A percentile compares a stretch with the other conserved stretches of the same genome.
Conservation (phyloP, 2,329 filamentous ascomycete species). For the Aspergillus terreus region DNA sequence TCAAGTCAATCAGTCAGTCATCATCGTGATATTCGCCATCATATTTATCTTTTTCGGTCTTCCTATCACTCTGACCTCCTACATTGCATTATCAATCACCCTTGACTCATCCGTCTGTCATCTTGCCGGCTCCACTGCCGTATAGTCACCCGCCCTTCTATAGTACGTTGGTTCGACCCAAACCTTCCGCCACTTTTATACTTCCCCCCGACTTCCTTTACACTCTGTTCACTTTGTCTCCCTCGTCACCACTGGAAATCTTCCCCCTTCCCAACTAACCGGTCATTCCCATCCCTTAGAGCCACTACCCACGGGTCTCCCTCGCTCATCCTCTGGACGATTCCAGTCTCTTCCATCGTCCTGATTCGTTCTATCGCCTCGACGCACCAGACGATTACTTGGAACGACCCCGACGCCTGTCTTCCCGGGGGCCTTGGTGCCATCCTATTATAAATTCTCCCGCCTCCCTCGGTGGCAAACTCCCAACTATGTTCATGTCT, state of each 20-base stretch:
- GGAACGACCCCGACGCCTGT: constrained; percentile 23
- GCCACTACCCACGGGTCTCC: constrained; percentile 1
- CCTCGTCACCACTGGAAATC: constrained; percentile 3
- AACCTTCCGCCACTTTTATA: background rate
- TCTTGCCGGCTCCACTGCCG: background rate
- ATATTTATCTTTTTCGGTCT: background rate
- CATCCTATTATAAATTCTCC: constrained; percentile 27
- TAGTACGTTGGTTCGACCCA: constrained; percentile 6
- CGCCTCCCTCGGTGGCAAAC: constrained; percentile 28
- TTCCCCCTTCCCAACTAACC: constrained; percentile 1
- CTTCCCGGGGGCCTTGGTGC: constrained; percentile 18
- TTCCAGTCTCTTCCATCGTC: constrained; percentile 29
- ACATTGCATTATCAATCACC: background rate
- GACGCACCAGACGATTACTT: constrained; percentile 18
- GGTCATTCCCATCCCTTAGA: constrained; percentile 4
- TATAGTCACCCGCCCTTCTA: background rate
- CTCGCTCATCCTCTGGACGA: constrained; percentile 2
- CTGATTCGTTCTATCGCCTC: constrained; percentile 13
- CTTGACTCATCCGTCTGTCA: background rate
- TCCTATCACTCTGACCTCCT: background rate
- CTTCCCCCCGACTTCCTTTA: background rate
- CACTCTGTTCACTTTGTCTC: background rate
- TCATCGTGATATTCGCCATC: background rate
- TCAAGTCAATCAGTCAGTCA: background rate
- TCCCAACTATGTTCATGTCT: constrained; percentile 37